Evolutionary conservation across 768 basidiomycete species (phyloP).

Genomic region (Mycena chlorophos): DNA sequence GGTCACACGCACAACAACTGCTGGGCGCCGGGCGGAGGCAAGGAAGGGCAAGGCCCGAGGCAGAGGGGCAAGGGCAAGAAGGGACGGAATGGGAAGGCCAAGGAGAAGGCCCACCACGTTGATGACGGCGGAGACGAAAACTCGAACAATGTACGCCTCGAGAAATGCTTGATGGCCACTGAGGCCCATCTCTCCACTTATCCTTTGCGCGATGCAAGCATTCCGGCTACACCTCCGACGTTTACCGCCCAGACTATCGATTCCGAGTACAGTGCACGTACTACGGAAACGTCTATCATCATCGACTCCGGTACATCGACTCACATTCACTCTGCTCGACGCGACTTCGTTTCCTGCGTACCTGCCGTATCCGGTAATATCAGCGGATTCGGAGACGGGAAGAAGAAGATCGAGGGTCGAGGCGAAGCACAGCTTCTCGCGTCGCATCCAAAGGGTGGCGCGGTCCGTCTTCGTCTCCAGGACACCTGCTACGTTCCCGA

Average conservation of each 20-base stretch:
- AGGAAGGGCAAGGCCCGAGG: slow-evolving; percentile 4
- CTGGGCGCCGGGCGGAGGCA: slow-evolving; percentile 6
- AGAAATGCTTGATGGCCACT: slow-evolving; percentile 11
- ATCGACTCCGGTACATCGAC: slow-evolving; percentile 19
- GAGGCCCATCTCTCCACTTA: slow-evolving; percentile 11
- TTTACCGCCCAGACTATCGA: slow-evolving; percentile 4
- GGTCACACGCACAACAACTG: slow-evolving; percentile 10
- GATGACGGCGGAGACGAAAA: slow-evolving; percentile 12
- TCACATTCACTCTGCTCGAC: slow-evolving; percentile 12
- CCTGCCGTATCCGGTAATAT: not conserved
- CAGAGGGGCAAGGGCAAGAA: not conserved
- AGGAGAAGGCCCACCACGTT: slow-evolving; percentile 18
- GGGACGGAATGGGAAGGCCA: slow-evolving; percentile 14
- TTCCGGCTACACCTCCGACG: slow-evolving; percentile 11
- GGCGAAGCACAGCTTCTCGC: slow-evolving; percentile 7
- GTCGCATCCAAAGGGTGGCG: slow-evolving; percentile 3
- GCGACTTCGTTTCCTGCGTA: slow-evolving; percentile 9
- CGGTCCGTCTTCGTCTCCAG: slow-evolving; percentile 4
- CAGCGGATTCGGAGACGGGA: slow-evolving; percentile 15
- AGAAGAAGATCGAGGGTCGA: slow-evolving; percentile 13
- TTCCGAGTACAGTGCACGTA: slow-evolving; percentile 9
- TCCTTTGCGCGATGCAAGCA: slow-evolving; percentile 3
- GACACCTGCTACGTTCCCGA: slow-evolving; percentile 14
- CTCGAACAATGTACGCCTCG: slow-evolving; percentile 4
- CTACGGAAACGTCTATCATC: slow-evolving; percentile 8